Percentiles rank a stretch among this genome's conserved stretches.
Evolutionary conservation across 2,329 filamentous ascomycete genomes (phyloP).

Genomic region (Podosphaera xanthii): DNA sequence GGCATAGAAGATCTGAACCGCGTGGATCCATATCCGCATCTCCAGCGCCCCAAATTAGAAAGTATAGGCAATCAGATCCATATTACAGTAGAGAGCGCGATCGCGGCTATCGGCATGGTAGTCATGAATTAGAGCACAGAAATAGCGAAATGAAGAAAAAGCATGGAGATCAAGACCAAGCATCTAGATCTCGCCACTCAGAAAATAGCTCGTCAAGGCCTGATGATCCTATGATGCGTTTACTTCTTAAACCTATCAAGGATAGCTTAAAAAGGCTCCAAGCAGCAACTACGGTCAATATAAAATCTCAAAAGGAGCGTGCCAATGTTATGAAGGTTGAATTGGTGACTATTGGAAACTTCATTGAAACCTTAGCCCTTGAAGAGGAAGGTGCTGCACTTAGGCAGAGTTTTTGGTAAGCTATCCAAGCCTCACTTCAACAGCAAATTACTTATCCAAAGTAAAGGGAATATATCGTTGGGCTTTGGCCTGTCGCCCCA

Average conservation of each 20-base stretch:
- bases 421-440: not conserved
- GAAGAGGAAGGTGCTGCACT: constrained; percentile 12
- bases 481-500: constrained; percentile 15
- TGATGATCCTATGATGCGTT: constrained; percentile 24
- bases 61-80: constrained; percentile 18
- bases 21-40: constrained; percentile 44
- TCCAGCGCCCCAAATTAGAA: constrained; percentile 34
- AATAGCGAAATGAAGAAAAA: constrained; percentile 28
- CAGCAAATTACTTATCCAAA: constrained; percentile 3
- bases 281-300: constrained; percentile 36
- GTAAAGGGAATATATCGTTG: constrained; percentile 15
- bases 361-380: constrained; percentile 24
- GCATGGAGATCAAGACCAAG: constrained; percentile 21
- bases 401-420: constrained; percentile 14
- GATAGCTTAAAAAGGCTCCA: constrained; percentile 35
- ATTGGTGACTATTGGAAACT: constrained; percentile 37
- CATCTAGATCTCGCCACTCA: not conserved
- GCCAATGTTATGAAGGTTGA: constrained; percentile 37
- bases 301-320: constrained; percentile 37
- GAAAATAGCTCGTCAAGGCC: constrained; percentile 11
- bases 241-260: constrained; percentile 30
- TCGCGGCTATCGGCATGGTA: constrained; percentile 21
- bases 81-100: constrained; percentile 25
- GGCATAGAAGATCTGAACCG: constrained; percentile 35
- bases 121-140: constrained; percentile 18